Base-by-base conservation (phyloP, 768 basidiomycete species). In the Hericium alpestre region DNA sequence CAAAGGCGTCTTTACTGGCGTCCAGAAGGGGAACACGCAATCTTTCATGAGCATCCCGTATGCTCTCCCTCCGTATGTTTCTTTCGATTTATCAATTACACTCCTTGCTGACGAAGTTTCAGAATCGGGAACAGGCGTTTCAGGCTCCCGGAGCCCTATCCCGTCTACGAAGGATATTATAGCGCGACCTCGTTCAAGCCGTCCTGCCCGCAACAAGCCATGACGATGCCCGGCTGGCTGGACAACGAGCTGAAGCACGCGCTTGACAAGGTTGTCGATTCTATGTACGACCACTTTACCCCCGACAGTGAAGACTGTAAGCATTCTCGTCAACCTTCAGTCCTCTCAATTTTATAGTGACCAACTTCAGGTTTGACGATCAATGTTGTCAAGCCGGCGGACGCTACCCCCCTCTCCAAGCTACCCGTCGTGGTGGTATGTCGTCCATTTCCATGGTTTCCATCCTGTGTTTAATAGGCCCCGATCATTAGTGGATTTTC, bases 361-460 rank as follows among this genome's bases (percentile, higher is more conserved):
- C 53, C n/a, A 13, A 15, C n/a, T n/a, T n/a, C 41, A 65, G 64
- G 65, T 46, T 56, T 66, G 39, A 63, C 58, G 22, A 15, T 66
- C 18, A 66, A 66, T 27, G 56, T 66, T 18, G 37, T 66, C 13
- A 52, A 38, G 23, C 65, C 65, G 12, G 38, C 59, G 32, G 4
- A 46, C 12, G 47, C 52, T 10, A 41, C 7, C n/a, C 38, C 56
- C 15, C 23, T 38, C 13, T 27, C 57, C 16, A 56, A 59, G n/a
- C 52, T 66, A 16, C 65, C 65, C 0, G 65, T 66, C 16, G 51
- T 65, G 27, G 64, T 63, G 18, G 65, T 66, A 47, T 38, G 65
- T n/a, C n/a, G 16, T 38, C 7, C 52, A 20, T 16, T 1, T 20
- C 8, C 18, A 15, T 46, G 22, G 1, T 12, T 18, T n/a, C 22